phyloP scores from a whole-genome alignment of 228 moss, liverwort and hornwort genomes.

The Sphagnum magellanicum region DNA sequence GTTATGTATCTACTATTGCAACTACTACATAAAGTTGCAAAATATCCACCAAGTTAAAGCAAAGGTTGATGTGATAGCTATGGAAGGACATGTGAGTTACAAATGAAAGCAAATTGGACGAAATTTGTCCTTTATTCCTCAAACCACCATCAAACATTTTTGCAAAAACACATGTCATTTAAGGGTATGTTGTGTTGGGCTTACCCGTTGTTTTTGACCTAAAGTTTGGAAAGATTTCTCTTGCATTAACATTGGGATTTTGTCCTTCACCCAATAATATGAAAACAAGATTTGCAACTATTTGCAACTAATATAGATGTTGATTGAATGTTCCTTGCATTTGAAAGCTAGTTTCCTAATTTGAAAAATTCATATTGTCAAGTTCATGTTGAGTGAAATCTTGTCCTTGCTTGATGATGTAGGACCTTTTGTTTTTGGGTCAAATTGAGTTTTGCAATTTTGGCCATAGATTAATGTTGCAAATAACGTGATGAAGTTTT shows the following conservation, averaged over 20 bases:
- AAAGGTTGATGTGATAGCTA: slow-evolving; percentile 72
- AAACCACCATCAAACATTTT: slow-evolving; percentile 70
- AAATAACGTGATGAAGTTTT: no score
- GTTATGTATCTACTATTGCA: slow-evolving; percentile 18
- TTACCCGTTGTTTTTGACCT: not conserved
- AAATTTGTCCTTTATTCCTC: slow-evolving; percentile 66
- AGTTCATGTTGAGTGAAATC: no score
- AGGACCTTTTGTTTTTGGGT: no score
- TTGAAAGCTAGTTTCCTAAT: no score
- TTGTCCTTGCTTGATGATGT: no score
- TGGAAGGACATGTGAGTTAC: slow-evolving; percentile 62
- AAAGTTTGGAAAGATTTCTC: not conserved
- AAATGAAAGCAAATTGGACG: slow-evolving; percentile 70
- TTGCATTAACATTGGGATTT: not conserved
- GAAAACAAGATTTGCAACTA: no score
- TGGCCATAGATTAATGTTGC: no score
- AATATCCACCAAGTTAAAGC: slow-evolving; percentile 84
- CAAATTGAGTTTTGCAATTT: no score
- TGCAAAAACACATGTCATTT: slow-evolving; percentile 95
- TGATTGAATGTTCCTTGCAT: no score
- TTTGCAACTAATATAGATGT: no score
- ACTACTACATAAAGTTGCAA: slow-evolving; percentile 88
- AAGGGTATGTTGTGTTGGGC: slow-evolving; percentile 35
- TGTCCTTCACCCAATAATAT: not conserved
- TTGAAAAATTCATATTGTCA: no score